Conservation (phyloP, 2,329 filamentous ascomycete species). For the Aspergillus persii region DNA sequence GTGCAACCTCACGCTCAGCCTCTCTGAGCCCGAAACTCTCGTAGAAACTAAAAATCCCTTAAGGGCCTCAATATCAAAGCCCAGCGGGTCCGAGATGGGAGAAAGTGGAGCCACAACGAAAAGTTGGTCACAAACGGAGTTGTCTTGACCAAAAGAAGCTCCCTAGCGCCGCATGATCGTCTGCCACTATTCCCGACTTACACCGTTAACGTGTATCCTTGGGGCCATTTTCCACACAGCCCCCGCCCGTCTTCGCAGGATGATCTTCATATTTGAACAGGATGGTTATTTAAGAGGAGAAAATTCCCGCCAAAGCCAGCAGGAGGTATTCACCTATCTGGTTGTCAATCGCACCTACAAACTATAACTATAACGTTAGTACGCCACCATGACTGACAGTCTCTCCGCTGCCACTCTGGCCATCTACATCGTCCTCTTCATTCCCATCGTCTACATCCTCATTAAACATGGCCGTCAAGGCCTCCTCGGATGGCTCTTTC, state of each 20-base stretch:
- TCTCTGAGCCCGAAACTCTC: too few species aligned
- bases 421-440: slow-evolving; percentile 36
- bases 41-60: too few species aligned
- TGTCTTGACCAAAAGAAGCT: background rate
- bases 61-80: background rate
- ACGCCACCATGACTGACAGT: background rate
- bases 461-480: slow-evolving; percentile 35
- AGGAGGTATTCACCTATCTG: too few species aligned
- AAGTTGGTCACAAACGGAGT: background rate
- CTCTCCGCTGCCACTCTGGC: slow-evolving; percentile 8
- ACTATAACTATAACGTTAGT: background rate
- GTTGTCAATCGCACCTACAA: too few species aligned
- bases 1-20: too few species aligned
- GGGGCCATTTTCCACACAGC: too few species aligned
- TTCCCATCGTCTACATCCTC: slow-evolving; percentile 32
- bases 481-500: slow-evolving; percentile 42
- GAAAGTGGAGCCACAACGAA: background rate
- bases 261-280: too few species aligned
- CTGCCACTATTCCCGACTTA: background rate
- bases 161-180: background rate
- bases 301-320: too few species aligned
- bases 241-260: too few species aligned
- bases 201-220: too few species aligned
- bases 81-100: background rate
- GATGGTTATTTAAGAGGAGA: background rate